These are phyloP conservation scores for Kickxella alabastrina DNA, from an alignment of 192 early-diverging fungal species.

Conservation along the genomic window DNA sequence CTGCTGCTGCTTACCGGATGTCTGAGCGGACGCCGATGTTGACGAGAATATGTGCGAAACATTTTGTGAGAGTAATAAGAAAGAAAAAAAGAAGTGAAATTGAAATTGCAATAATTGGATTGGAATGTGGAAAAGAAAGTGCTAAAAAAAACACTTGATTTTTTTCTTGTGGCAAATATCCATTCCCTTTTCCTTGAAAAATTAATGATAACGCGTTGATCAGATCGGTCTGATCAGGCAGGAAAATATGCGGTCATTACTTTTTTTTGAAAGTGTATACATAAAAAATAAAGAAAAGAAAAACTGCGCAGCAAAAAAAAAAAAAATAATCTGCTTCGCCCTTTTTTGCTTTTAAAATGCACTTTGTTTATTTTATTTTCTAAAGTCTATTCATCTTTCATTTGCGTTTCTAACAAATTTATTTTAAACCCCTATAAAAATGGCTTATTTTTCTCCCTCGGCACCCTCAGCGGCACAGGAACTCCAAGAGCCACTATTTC, in stretches of 20 bases:
- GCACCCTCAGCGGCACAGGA: no score
- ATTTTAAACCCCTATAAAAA: no score
- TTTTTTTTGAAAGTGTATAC: neutral
- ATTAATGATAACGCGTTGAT: no score
- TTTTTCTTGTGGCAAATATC: no score
- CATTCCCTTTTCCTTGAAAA: no score
- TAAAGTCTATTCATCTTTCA: neutral
- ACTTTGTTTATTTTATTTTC: neutral
- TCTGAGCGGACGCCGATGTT: neutral
- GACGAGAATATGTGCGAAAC: conserved; percentile 24
- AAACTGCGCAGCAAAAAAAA: neutral
- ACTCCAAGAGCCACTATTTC: conserved; percentile 15
- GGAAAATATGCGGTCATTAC: neutral
- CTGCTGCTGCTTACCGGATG: conserved; percentile 9
- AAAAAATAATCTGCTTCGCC: neutral
- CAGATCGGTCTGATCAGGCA: no score
- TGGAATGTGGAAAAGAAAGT: neutral
- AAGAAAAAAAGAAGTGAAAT: neutral
- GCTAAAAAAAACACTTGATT: no score
- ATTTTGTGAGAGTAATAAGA: conserved; percentile 4
- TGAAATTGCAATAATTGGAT: neutral
- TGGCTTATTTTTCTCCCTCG: no score
- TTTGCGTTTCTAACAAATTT: no score
- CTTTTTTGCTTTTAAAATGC: neutral
- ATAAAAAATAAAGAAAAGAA: neutral